Base-by-base conservation (phyloP, 306 rosid genomes). In the Betula pendula region DNA sequence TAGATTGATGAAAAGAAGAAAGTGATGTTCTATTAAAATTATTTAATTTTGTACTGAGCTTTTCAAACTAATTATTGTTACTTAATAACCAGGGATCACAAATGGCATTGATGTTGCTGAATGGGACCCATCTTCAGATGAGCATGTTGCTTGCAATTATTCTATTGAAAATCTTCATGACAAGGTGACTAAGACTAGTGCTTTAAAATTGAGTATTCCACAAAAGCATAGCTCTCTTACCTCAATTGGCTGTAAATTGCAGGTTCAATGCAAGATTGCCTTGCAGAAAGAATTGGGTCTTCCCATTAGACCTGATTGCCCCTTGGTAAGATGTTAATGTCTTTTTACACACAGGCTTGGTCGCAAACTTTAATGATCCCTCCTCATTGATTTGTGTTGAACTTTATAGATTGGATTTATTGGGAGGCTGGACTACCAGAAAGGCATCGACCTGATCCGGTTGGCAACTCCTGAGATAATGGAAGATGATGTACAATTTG, bases 361-460 rank as follows among this genome's bases (percentile, higher is more conserved):
- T 45, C 9, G 48, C 55, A 52, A 68, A 72, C 29, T 45, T 67
- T 43, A 60, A 20, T 73, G 22, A 75, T 68, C 60, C 56, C 47
- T 77, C 68, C 71, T 58, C 58, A 53, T 76, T 82, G 56, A 81
- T 65, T 35, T 9, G 70, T 29, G 73, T 81, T 81, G 71, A 74
- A 73, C 77, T 67, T 73, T 68, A 78, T 84, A 93, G 98, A 88
- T 93, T 82, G 98, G 98, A 78, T 93, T 93, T 82, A 77, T 93
- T 71, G 98, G 98, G 79, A 79, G 97, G 72, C 82, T 93, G 70
- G 98, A 93, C 80, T 83, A 88, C 89, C 98, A 93, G 87, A 93
- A 93, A 80, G 98, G 98, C 62, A 93, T 93, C 25, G 91, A 89
- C 82, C 67, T 91, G 85, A 93, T 93, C 81, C 88, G 78, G 75